phyloP scores from a whole-genome alignment of 2,329 filamentous ascomycete species.

The Alternaria gansuensis region DNA sequence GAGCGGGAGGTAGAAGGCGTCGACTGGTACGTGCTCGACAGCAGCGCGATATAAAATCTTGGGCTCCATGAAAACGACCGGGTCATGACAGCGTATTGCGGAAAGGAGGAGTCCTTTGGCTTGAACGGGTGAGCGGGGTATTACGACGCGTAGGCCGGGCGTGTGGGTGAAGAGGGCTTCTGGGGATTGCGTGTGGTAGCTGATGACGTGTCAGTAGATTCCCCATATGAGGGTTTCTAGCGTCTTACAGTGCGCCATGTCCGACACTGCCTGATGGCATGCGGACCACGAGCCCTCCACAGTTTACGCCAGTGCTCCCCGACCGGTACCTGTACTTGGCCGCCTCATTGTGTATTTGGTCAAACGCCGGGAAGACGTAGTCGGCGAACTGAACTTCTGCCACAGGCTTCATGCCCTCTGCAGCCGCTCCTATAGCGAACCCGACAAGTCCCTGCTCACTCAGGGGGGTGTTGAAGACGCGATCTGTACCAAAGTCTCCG shows the following conservation, averaged over 20 bases:
- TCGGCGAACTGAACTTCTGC: constrained; percentile 97
- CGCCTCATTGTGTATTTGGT: constrained; percentile 93
- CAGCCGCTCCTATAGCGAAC: constrained; percentile 88
- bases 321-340: constrained; percentile 85
- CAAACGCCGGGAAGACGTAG: constrained; percentile 91
- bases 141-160: constrained; percentile 83
- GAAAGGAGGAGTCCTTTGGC: constrained; percentile 86
- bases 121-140: constrained; percentile 85
- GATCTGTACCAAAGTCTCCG: constrained; percentile 83
- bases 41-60: constrained; percentile 92
- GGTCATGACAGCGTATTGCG: constrained; percentile 80
- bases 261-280: constrained; percentile 93
- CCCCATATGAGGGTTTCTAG: background rate
- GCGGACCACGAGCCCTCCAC: constrained; percentile 82
- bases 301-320: constrained; percentile 62
- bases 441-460: constrained; percentile 94
- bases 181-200: constrained; percentile 87
- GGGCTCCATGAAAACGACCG: constrained; percentile 91
- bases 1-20: constrained; percentile 81
- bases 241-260: constrained; percentile 75
- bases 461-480: constrained; percentile 96
- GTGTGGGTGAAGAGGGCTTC: constrained; percentile 89
- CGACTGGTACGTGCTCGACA: constrained; percentile 87
- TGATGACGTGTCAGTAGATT: constrained; percentile 32
- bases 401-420: constrained; percentile 89